Base-by-base conservation (phyloP, 1,139 yeast species). In the Blastobotrys persicus region DNA sequence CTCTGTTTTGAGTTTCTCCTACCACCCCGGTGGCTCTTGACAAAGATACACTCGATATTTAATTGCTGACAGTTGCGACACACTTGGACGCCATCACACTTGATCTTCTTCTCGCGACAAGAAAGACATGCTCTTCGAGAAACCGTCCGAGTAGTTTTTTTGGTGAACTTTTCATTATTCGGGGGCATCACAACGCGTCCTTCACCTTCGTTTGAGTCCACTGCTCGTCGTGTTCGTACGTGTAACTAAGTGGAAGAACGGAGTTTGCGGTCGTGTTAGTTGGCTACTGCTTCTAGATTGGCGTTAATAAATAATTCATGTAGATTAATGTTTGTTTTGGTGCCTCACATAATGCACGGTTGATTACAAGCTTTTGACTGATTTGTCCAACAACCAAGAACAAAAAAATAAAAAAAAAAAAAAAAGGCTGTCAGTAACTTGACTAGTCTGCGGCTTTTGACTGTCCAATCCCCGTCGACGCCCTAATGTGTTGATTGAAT, bases 71-170 rank as follows among this genome's bases (percentile, higher is more conserved):
- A 80, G 58, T 79, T 79, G 28, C 82, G 67, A 55, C 86, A 81
- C 48, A 60, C 58, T 37, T 64, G 64, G 34, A 65, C 64, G 5
- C 85, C 85, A 55, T 81, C 84, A 62, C 86, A 81, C 55, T 79
- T 80, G 55, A 80, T 74, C 58, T 81, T 81, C 67, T 79, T 79
- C 55, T 79, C 84, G 26, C 86, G 76, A 55, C 86, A 81, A 13
- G 79, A 72, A 14, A 81, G 67, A 60, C 86, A 81, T 0, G 86
- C 85, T 41, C 82, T 67, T 45, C 80, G 71, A 1, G 85, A 83
- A 4, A 80, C 85, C 2, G 71, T 63, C 31, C 77, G 63, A 47
- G 68, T 70, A n/a, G 58, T 48, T 19, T 48, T 48, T 34, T 53
- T 51, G 39, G 31, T 40, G 38, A 43, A 34, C 9, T 31, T 13